Conservation (phyloP, 2,329 filamentous ascomycete genomes). For the Chaetomium globosum region DNA sequence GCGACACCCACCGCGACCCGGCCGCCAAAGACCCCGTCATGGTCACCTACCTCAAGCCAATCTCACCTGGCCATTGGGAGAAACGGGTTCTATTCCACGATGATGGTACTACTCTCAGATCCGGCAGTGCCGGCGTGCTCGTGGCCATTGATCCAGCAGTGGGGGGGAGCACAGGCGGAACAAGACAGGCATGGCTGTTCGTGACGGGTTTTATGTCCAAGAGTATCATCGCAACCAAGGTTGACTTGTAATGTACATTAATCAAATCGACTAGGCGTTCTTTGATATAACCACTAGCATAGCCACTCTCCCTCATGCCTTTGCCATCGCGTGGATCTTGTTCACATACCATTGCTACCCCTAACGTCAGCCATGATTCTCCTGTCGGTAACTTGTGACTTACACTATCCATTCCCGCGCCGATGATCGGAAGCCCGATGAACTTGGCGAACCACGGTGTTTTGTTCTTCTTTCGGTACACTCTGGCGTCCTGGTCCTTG, state of each 20-base stretch:
- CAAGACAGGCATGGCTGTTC: conserved; percentile 59
- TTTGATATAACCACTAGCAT: not conserved
- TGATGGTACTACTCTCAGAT: conserved; percentile 55
- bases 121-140: conserved; percentile 55
- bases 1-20: conserved; percentile 39
- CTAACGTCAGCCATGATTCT: conserved; percentile 6
- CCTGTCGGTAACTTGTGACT: not conserved
- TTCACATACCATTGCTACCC: conserved; percentile 19
- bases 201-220: conserved; percentile 58
- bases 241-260: conserved; percentile 47
- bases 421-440: conserved; percentile 16
- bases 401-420: conserved; percentile 28
- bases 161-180: conserved; percentile 35
- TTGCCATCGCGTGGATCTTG: conserved; percentile 19
- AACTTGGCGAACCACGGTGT: conserved; percentile 19
- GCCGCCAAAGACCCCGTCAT: conserved; percentile 48
- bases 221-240: conserved; percentile 54
- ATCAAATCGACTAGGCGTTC: not conserved
- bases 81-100: conserved; percentile 59
- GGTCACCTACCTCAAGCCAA: conserved; percentile 48
- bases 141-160: conserved; percentile 54
- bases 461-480: conserved; percentile 38
- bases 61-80: conserved; percentile 41
- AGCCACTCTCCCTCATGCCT: not conserved
- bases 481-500: conserved; percentile 41